Evolutionary conservation across 108 stramenopile genomes (phyloP), one percentile per base, ranked within the genome.

Genomic region (Skeletonema menzelii): DNA sequence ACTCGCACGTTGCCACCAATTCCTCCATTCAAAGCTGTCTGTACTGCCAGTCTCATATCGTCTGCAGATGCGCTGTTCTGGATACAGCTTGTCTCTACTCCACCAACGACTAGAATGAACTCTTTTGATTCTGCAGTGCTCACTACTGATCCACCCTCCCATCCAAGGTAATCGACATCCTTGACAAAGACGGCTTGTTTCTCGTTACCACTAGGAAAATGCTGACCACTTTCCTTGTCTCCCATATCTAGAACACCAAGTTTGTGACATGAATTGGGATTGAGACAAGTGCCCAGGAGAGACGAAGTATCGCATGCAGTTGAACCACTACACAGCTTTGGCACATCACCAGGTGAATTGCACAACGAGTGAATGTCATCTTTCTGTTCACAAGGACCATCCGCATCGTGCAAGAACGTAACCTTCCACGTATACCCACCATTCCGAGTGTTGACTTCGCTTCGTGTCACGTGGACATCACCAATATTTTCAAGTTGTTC

Each of bases 271-370:
- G 82, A 47, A 56, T 24, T 67, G 14, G 82, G 82, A 20, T 68
- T 77, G 49, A 68, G 77, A 20, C 77, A 79, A 26, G 79, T 79
- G 24, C 81, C 84, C 12, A 67, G 28, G 5, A 79, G 73, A 32
- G 75, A 76, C 15, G 26, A 17, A 10, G 64, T 70, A 55, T 83
- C 77, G 55, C 82, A 83, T 14, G 77, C 17, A 27, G 73, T 77
- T 28, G 65, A 46, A 31, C 63, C 75, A 65, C 65, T 62, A 69
- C 67, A 81, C 22, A 93, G 59, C 65, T 85, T 89, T 37, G 89
- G 91, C 0, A 95, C 90, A 72, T 95, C 75, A 32, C 94, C 94
- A 3, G 92, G 91, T 3, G 89, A 67, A 79, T 90, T 91, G 80
- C 94, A 95, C 57, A 79, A 62, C 3, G 65, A 53, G 20, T 62